Conservation (phyloP, 768 basidiomycete species). For the Lyophyllum decastes region DNA sequence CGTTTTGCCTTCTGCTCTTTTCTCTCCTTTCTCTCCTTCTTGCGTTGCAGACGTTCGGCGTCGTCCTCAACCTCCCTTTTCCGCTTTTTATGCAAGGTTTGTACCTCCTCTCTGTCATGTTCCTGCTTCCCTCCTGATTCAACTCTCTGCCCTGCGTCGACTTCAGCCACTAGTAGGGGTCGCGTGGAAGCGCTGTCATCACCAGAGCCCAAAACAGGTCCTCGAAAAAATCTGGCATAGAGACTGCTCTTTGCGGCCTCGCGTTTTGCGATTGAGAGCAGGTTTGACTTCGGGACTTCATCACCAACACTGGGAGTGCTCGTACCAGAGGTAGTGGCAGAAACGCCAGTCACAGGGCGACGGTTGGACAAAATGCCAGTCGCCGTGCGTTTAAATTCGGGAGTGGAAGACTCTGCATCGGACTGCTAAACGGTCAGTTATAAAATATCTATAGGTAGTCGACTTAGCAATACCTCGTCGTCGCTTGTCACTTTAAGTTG, state of each 20-base stretch:
- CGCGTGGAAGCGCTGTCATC: slow-evolving; percentile 16
- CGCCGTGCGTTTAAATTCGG: slow-evolving; percentile 46
- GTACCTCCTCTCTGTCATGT: slow-evolving; percentile 11
- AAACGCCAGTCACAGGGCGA: slow-evolving; percentile 52
- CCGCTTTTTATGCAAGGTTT: slow-evolving; percentile 11
- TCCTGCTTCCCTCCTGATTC: background rate
- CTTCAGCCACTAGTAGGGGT: background rate
- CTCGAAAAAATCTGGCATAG: slow-evolving; percentile 82
- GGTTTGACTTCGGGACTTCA: slow-evolving; percentile 38
- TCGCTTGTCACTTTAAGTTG: slow-evolving; percentile 63
- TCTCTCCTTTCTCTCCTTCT: slow-evolving; percentile 15
- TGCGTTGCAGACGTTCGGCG: slow-evolving; percentile 5
- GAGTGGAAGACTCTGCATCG: slow-evolving; percentile 7
- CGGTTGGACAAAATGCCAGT: slow-evolving; percentile 80
- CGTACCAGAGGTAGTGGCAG: slow-evolving; percentile 47
- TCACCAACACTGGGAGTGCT: slow-evolving; percentile 37
- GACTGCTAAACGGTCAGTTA: slow-evolving; percentile 6
- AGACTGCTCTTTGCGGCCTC: slow-evolving; percentile 75
- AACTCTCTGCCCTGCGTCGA: background rate
- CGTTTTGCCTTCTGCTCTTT: slow-evolving; percentile 14
- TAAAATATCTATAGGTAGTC: background rate
- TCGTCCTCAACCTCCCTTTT: slow-evolving; percentile 8
- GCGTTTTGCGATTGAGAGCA: slow-evolving; percentile 69
- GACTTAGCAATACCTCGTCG: slow-evolving; percentile 32
- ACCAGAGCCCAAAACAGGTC: slow-evolving; percentile 64